Percentiles rank a stretch among this genome's conserved stretches.
Conservation (phyloP, 2,329 filamentous ascomycete species). For the Claviceps humidiphila region DNA sequence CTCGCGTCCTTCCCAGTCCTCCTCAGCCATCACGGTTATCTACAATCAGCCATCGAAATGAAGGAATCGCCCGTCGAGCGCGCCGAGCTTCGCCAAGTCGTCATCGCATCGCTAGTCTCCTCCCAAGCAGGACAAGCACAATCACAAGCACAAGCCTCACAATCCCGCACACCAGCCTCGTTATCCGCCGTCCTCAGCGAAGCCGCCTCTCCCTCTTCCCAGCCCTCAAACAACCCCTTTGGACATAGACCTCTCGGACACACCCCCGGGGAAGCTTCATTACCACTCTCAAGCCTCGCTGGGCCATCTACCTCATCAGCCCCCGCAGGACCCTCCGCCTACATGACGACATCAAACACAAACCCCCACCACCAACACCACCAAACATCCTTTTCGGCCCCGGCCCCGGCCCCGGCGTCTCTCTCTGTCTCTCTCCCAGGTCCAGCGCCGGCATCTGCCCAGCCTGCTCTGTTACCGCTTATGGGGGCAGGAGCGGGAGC, state of each 20-base stretch:
- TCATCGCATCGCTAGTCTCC: conserved; percentile 31
- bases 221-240: too few relatives aligned
- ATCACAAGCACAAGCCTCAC: conserved; percentile 6
- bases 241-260: not conserved
- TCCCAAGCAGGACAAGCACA: conserved; percentile 29
- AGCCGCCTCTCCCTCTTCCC: conserved; percentile 1
- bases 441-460: conserved; percentile 7
- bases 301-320: not conserved
- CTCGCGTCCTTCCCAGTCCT: conserved; percentile 35
- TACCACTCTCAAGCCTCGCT: not conserved
- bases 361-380: not conserved
- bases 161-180: conserved; percentile 9
- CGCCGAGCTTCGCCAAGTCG: conserved; percentile 35
- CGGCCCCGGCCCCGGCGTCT: conserved; percentile 3
- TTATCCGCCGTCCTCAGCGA: not conserved
- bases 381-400: not conserved
- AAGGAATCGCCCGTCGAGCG: conserved; percentile 34
- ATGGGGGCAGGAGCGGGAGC: too few relatives aligned
- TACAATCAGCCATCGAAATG: conserved; percentile 38
- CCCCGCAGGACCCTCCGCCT: too few relatives aligned
- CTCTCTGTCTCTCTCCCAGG: not conserved
- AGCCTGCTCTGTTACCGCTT: conserved; percentile 9
- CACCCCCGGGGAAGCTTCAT: not conserved
- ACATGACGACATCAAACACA: not conserved
- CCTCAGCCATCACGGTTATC: conserved; percentile 32